Evolutionary conservation across 176 grass and related monocot species (phyloP), one percentile per base, ranked within the genome.

Genomic region (Phyllostachys edulis): DNA sequence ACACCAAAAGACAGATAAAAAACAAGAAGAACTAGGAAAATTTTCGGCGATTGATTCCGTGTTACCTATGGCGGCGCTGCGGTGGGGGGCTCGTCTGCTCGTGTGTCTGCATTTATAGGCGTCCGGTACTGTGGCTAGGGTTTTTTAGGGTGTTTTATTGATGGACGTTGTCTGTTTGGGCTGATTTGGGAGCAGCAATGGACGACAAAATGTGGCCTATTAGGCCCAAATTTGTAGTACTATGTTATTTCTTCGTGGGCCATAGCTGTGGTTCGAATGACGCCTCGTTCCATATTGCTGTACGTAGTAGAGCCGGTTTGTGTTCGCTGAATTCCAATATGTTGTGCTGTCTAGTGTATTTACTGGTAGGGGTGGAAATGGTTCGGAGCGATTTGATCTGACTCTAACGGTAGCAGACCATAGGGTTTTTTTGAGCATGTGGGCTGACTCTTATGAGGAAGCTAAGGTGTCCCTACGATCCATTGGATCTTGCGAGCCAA

Each of bases 31-130:
- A 21, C 1, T 36, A 23, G 4, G 2, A 1, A 67, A 79, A 44
- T 21, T 21, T 2, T 21, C 4, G 1, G 0, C 0, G 3, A 12
- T 8, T 50, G 8, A 2, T 7, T 1, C 17, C 1, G 32, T 21
- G 23, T 15, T 68, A 87, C 89, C 84, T 4, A 3, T 24, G 68
- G 85, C 85, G 75, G 84, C 80, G 75, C 51, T n/a, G 47, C 3
- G 32, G 79, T 5, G 57, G 3, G 0, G 63, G 20, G 0, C 0
- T 9, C 15, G 4, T 3, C 6, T 0, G 3, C 23, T 20, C 46
- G 15, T 8, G 17, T 44, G 21, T 40, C 11, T 41, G 4, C 0
- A 1, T 79, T 86, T 90, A 87, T 87, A 89, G 67, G 21, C 4
- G 15, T n/a, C 2, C 2, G 56, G 16, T 39, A 18, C 23, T 8